These are phyloP conservation scores for Umbelopsis ramanniana DNA, from an alignment of 192 early-diverging fungal genomes.

Conservation along the genomic window DNA sequence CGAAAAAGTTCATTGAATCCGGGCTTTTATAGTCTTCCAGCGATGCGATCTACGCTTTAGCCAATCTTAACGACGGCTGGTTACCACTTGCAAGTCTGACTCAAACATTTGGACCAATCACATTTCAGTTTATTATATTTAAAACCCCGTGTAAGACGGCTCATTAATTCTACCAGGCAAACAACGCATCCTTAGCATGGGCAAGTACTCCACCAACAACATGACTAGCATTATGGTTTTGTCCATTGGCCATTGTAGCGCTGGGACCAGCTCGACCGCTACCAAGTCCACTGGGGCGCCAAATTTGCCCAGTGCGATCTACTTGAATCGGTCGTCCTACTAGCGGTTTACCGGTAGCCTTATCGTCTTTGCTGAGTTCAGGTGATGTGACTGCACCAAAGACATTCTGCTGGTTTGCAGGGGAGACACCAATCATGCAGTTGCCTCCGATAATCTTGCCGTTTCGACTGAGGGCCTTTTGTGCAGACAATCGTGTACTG, in stretches of 20 bases:
- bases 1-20: neutral
- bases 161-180: constrained; percentile 4
- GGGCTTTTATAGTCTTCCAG: neutral
- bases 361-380: constrained; percentile 16
- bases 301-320: constrained; percentile 22
- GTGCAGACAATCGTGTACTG: constrained; percentile 22
- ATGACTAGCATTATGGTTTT: neutral
- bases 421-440: constrained; percentile 31
- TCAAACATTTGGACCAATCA: constrained; percentile 16
- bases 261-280: constrained; percentile 10
- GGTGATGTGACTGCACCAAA: constrained; percentile 12
- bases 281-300: constrained; percentile 16
- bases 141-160: neutral
- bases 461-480: constrained; percentile 32
- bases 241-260: constrained; percentile 10
- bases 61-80: neutral
- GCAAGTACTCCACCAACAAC: constrained; percentile 9
- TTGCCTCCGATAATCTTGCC: constrained; percentile 32
- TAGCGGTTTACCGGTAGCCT: neutral
- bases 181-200: constrained; percentile 12
- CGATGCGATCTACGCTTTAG: constrained; percentile 5
- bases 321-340: constrained; percentile 16
- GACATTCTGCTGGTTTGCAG: constrained; percentile 24
- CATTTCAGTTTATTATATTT: neutral
- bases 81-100: constrained; percentile 12